A percentile compares a stretch with the other conserved stretches of the same genome.
These are phyloP conservation scores for Scheffersomyces illinoinensis DNA, from an alignment of 1,139 yeast species.

Conservation along the genomic window DNA sequence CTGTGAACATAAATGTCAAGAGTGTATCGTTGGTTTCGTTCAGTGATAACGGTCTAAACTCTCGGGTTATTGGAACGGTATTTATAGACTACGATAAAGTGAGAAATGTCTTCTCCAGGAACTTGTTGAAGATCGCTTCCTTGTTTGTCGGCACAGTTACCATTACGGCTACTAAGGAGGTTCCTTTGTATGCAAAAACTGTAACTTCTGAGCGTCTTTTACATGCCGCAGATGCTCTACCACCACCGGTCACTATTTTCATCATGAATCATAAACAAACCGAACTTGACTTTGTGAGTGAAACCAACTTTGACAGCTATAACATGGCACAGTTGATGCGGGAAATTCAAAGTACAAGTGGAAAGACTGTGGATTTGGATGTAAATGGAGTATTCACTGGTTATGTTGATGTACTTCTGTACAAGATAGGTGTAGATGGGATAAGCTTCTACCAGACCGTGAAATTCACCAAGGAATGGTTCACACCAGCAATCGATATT, in stretches of 20 bases:
- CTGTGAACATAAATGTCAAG: constrained; percentile 20
- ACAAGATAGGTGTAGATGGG: constrained; percentile 15
- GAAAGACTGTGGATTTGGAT: constrained; percentile 17
- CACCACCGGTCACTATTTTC: constrained; percentile 26
- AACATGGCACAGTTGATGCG: constrained; percentile 21
- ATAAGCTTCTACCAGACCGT: constrained; percentile 17
- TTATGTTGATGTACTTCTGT: constrained; percentile 14
- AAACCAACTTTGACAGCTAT: constrained; percentile 19
- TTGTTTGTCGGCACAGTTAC: constrained; percentile 23
- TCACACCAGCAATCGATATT: constrained; percentile 15
- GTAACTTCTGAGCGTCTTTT: constrained; percentile 15
- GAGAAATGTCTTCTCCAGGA: constrained; percentile 19
- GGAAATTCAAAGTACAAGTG: constrained; percentile 10
- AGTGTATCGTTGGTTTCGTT: constrained; percentile 20
- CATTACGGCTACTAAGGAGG: constrained; percentile 22
- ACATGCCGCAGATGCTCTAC: constrained; percentile 26
- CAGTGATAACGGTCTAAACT: constrained; percentile 23
- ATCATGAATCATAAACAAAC: constrained; percentile 22
- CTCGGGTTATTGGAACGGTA: constrained; percentile 25
- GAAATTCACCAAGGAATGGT: constrained; percentile 12
- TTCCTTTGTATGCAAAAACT: constrained; percentile 21
- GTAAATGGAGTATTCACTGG: constrained; percentile 20
- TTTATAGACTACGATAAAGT: constrained; percentile 27
- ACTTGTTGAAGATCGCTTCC: constrained; percentile 20
- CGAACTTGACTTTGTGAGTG: constrained; percentile 26